Evolutionary conservation across 768 basidiomycete genomes (phyloP), one percentile per base, ranked within the genome.

Genomic region (Lactarius pseudohatsudake): DNA sequence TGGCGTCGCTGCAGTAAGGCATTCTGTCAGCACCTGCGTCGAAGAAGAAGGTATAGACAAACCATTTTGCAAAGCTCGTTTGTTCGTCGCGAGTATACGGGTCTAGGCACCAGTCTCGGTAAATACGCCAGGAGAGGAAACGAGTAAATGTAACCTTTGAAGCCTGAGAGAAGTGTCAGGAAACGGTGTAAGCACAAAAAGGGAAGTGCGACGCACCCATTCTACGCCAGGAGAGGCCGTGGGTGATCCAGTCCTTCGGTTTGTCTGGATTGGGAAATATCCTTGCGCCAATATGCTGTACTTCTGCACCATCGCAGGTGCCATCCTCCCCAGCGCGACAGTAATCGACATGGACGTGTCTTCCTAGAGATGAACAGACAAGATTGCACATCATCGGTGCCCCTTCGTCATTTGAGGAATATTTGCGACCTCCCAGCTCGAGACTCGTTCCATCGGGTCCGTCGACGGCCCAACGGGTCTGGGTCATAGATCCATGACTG

Each of bases 401-500:
- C 1, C 50, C 50, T 13, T 53, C 50, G 13, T 53, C 50, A 83
- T 71, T 80, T 78, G 0, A 80, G 68, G 26, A 79, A 82, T 85
- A 87, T 65, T 80, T 82, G 64, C 80, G 80, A 2, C 86, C 85
- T 64, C 83, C 79, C 3, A 86, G 75, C 69, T 87, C 87, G 0
- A 86, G 62, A 1, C 76, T 73, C 2, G 78, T 78, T 18, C 80
- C 83, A 13, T 85, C 81, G 26, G 1, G 80, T 0, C 82, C 84
- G 61, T 86, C 85, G 3, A 86, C 71, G 0, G 81, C 77, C 87
- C 87, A 88, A 43, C 78, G 76, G 0, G 84, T 82, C 50, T 76
- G 79, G 0, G 84, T 82, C 85, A 87, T 87, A 1, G 84, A 86
- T 10, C 86, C 87, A 62, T 87, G 86, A 13, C 78, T 78, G 0